Conservation (phyloP, 345 rosid species). For the Brassica incana region DNA sequence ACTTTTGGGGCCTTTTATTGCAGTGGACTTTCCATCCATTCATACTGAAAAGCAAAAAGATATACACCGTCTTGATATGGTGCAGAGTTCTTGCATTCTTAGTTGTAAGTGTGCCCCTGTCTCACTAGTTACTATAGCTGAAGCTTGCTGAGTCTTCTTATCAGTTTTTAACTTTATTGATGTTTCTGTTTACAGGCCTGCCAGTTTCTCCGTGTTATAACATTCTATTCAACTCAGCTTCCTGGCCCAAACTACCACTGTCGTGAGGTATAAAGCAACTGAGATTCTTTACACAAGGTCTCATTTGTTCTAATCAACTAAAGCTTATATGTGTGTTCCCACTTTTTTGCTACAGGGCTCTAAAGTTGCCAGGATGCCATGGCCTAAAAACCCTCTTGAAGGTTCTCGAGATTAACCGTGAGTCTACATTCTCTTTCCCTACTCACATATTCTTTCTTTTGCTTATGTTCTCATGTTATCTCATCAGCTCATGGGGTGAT, state of each 20-base stretch:
- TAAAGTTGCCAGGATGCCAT: constrained; percentile 77
- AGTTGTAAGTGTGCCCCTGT: constrained; percentile 66
- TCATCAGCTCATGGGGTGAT: constrained; percentile 72
- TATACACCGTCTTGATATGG: constrained; percentile 96
- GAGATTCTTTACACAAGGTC: background rate
- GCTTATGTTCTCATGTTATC: background rate
- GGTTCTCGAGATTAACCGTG: constrained; percentile 75
- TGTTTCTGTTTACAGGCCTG: constrained; percentile 56
- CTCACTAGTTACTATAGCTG: background rate
- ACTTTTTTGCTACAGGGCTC: constrained; percentile 60
- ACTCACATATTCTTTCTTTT: background rate
- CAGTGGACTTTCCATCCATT: constrained; percentile 99
- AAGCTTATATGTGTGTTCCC: background rate
- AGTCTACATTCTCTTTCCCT: constrained; percentile 19
- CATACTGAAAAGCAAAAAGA: constrained; percentile 86
- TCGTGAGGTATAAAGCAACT: constrained; percentile 75
- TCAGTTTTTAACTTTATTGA: background rate
- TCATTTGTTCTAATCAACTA: background rate
- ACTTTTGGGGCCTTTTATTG: constrained; percentile 24
- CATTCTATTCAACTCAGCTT: constrained; percentile 96
- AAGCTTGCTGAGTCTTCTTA: constrained; percentile 13
- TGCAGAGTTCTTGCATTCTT: constrained; percentile 95
- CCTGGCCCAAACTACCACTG: constrained; percentile 99
- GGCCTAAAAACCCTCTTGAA: constrained; percentile 61
- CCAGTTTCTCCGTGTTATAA: constrained; percentile 79